Conservation (phyloP, 2,329 filamentous ascomycete genomes). For the Neofusicoccum umdonicola region DNA sequence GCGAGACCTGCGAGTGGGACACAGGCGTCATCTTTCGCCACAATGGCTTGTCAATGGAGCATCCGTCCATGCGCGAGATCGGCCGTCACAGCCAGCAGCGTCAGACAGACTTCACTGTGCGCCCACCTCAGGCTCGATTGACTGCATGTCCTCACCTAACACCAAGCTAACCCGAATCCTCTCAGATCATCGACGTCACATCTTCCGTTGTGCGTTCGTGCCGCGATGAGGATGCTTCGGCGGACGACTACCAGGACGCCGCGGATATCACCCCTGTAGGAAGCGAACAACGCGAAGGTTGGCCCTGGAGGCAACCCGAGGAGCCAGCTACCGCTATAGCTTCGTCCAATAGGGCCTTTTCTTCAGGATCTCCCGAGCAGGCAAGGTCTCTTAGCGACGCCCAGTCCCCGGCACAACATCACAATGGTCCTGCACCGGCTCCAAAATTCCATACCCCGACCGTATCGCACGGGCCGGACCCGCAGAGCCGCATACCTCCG, state of each 20-base stretch:
- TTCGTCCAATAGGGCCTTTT: neutral
- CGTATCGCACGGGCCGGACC: neutral
- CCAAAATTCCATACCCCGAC: neutral
- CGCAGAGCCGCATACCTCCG: neutral
- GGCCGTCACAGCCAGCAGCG: slow-evolving; percentile 16
- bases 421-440: neutral
- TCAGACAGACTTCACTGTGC: slow-evolving; percentile 13
- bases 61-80: slow-evolving; percentile 18
- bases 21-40: slow-evolving; percentile 23
- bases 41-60: slow-evolving; percentile 11
- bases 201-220: slow-evolving; percentile 11
- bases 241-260: neutral
- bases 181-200: slow-evolving; percentile 16
- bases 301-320: neutral
- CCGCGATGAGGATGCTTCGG: slow-evolving; percentile 1
- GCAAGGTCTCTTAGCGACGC: neutral
- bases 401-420: neutral
- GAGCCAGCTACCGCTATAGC: neutral
- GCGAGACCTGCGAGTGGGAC: slow-evolving; percentile 22
- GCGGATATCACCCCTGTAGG: neutral
- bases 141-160: neutral
- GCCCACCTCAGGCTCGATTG: neutral
- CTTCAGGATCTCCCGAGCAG: neutral
- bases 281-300: neutral
- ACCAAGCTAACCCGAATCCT: neutral